Evolutionary conservation across 768 basidiomycete species (phyloP).

Genomic region (Megacollybia marginata): DNA sequence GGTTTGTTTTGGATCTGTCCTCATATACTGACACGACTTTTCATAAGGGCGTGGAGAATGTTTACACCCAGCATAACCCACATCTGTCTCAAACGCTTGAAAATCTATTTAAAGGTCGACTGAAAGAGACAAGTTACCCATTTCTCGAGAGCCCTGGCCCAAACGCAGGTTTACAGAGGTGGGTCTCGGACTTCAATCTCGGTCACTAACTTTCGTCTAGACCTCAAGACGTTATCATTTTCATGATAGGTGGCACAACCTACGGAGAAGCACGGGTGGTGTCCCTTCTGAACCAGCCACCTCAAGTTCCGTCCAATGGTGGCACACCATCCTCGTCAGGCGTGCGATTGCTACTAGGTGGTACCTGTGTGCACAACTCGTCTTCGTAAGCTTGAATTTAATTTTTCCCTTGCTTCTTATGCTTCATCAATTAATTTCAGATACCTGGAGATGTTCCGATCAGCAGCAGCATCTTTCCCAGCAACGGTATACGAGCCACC

Average conservation of each 20-base stretch:
- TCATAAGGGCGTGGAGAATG: slow-evolving; percentile 90
- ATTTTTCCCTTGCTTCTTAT: slow-evolving; percentile 4
- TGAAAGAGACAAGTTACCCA: slow-evolving; percentile 86
- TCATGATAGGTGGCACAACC: slow-evolving; percentile 94
- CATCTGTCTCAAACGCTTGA: slow-evolving; percentile 92
- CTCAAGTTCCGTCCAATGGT: slow-evolving; percentile 38
- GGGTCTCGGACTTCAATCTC: slow-evolving; percentile 8
- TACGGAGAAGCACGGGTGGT: slow-evolving; percentile 91
- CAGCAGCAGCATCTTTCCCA: slow-evolving; percentile 58
- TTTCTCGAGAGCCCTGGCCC: slow-evolving; percentile 66
- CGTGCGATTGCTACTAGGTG: slow-evolving; percentile 79
- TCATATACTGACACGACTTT: slow-evolving; percentile 1
- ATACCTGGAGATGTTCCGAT: slow-evolving; percentile 83
- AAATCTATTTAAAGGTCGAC: slow-evolving; percentile 73
- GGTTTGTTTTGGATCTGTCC: slow-evolving; percentile 30
- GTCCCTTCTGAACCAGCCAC: slow-evolving; percentile 81
- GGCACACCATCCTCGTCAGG: slow-evolving; percentile 47
- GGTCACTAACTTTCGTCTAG: slow-evolving; percentile 30
- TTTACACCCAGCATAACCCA: slow-evolving; percentile 95
- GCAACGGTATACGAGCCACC: slow-evolving; percentile 67
- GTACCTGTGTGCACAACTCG: slow-evolving; percentile 94
- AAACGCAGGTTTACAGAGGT: slow-evolving; percentile 70
- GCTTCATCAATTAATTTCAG: slow-evolving; percentile 27
- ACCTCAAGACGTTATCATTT: slow-evolving; percentile 93
- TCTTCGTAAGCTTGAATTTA: slow-evolving; percentile 51